Evolutionary conservation across 2,329 filamentous ascomycete genomes (phyloP), one percentile per base, ranked within the genome.

Genomic region (Botrytis fabae): DNA sequence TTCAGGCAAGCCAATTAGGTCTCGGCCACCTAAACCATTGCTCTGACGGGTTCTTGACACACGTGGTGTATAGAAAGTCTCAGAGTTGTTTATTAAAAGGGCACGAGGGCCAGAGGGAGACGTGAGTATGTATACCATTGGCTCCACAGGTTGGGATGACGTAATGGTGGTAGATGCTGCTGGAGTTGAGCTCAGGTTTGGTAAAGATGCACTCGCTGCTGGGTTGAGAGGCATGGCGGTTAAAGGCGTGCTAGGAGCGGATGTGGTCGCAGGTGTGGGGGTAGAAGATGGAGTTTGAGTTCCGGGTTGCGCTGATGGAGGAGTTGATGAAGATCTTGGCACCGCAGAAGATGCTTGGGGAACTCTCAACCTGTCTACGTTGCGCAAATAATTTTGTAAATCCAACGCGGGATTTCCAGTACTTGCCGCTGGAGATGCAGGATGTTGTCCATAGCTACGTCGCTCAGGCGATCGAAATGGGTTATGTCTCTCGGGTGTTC

Each of bases 91-190:
- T 59, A 91, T 81, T 10, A 91, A 79, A 1, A 91, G 80, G 9
- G 85, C 89, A 32, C 86, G 85, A 1, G 89, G 89, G 0, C 89
- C 89, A 60, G 84, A 83, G 0, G 89, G 88, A 0, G 89, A 91
- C 25, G 85, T 87, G 10, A 91, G 79, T 38, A 91, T 86, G 76
- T 90, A 91, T 2, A 90, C 87, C 73, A 88, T 86, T 0, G 85
- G 83, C 38, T 82, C 81, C 46, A 79, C 79, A 28, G 80, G 65
- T 22, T 78, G 42, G 38, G 74, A 32, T 61, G 72, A 62, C 42
- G 72, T 38, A 74, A 62, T 25, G 75, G 76, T 54, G 64, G 73
- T 62, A 44, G 71, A 38, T 74, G 66, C 22, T 75, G 76, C 51
- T 70, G 73, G 60, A 16, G 14, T n/a, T 51, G 57, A 6, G 35